Conservation (phyloP, 768 basidiomycete genomes). For the Calocybe indica region DNA sequence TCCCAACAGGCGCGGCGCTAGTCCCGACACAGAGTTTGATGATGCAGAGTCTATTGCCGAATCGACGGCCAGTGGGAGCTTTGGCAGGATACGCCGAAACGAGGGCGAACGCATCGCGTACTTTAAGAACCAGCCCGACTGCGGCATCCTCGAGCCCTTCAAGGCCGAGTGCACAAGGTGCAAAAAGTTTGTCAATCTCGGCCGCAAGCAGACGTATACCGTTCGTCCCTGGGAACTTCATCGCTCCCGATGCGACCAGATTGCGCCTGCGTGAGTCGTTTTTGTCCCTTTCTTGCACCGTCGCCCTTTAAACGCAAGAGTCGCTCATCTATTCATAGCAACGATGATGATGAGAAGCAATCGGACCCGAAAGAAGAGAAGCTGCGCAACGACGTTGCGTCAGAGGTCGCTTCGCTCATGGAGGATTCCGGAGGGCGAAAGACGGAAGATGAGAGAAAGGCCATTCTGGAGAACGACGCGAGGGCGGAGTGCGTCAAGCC, state of each 20-base stretch:
- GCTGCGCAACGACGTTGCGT: no score
- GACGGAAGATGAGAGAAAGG: conserved; percentile 42
- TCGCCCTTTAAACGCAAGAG: no score
- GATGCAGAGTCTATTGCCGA: conserved; percentile 51
- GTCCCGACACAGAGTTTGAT: conserved; percentile 35
- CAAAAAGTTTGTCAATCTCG: conserved; percentile 49
- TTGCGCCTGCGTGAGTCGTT: conserved; percentile 11
- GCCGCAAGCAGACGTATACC: conserved; percentile 47
- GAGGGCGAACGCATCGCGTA: conserved; percentile 61
- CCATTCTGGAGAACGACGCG: conserved; percentile 47
- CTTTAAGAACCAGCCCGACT: conserved; percentile 56
- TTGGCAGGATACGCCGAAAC: conserved; percentile 38
- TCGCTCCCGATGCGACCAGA: conserved; percentile 45
- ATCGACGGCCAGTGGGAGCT: conserved; percentile 34
- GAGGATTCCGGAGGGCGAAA: conserved; percentile 3
- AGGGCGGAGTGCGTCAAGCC: conserved; percentile 43
- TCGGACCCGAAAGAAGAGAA: conserved; percentile 2
- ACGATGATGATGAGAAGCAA: conserved; percentile 9
- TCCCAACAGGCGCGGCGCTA: conserved; percentile 18
- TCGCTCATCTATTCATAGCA: no score
- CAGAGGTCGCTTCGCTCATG: not conserved
- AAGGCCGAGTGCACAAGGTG: conserved; percentile 57
- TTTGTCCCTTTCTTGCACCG: no score
- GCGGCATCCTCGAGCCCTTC: conserved; percentile 49
- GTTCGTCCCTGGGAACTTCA: conserved; percentile 62